These are phyloP conservation scores for Onygenales sp. DNA, from an alignment of 2,329 filamentous ascomycete genomes.

Conservation along the genomic window DNA sequence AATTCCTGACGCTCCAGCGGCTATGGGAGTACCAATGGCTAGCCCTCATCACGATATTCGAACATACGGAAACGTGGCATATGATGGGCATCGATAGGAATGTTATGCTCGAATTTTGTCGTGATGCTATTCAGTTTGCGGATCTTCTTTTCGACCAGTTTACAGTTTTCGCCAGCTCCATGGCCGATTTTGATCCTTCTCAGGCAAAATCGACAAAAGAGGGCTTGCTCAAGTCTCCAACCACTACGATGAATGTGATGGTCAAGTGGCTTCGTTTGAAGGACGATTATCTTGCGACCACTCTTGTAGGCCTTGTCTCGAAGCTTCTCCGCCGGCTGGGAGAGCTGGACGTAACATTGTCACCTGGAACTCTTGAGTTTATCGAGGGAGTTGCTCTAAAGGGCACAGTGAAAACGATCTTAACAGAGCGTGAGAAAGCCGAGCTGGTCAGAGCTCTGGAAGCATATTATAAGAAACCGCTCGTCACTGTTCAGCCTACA, in stretches of 20 bases:
- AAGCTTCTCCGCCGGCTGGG: conserved; percentile 78
- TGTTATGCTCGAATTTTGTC: conserved; percentile 83
- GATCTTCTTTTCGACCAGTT: conserved; percentile 78
- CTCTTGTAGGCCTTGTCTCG: conserved; percentile 70
- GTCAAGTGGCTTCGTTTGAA: conserved; percentile 84
- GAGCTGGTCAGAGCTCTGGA: conserved; percentile 61
- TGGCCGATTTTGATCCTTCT: conserved; percentile 39
- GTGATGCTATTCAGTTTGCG: conserved; percentile 90
- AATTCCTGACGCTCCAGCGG: conserved; percentile 57
- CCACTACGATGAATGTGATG: conserved; percentile 56
- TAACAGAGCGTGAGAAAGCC: conserved; percentile 73
- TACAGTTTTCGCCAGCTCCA: conserved; percentile 66
- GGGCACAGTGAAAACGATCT: conserved; percentile 62
- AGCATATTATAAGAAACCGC: conserved; percentile 37
- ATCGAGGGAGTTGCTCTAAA: conserved; percentile 45
- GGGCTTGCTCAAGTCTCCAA: conserved; percentile 55
- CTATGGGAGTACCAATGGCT: conserved; percentile 86
- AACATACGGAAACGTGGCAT: conserved; percentile 77
- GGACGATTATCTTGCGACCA: conserved; percentile 74
- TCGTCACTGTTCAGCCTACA: conserved; percentile 28
- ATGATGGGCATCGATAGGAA: conserved; percentile 57
- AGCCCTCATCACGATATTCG: conserved; percentile 69
- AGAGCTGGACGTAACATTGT: conserved; percentile 62
- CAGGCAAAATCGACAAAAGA: conserved; percentile 34
- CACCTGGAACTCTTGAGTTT: conserved; percentile 53